phyloP scores from a whole-genome alignment of 345 rosid species.

The Balakata baccata region DNA sequence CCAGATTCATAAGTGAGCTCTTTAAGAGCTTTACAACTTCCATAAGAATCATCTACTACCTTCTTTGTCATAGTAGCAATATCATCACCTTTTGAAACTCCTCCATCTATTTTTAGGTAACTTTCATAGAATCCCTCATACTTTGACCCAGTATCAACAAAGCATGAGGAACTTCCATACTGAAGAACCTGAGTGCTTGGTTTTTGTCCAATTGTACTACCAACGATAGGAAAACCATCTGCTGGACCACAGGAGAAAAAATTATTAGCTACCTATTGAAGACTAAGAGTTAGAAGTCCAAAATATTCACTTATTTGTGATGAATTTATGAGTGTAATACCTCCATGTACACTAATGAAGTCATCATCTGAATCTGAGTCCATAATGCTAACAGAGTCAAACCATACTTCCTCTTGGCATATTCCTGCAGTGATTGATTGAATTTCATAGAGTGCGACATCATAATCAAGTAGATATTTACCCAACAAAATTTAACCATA shows the following conservation, averaged over 20 bases:
- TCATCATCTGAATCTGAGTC: constrained; percentile 86
- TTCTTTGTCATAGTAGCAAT: constrained; percentile 27
- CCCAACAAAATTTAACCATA: neutral
- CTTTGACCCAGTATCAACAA: constrained; percentile 43
- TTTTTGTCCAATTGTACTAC: constrained; percentile 29
- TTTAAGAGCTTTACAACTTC: constrained; percentile 37
- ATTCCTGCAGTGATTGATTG: constrained; percentile 36
- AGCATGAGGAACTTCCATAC: constrained; percentile 43
- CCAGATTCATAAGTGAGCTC: constrained; percentile 27
- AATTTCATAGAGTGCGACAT: neutral
- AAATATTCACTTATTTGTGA: neutral
- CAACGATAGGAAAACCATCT: constrained; percentile 43
- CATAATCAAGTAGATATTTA: neutral
- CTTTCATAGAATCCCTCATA: constrained; percentile 60
- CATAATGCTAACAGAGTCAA: constrained; percentile 64
- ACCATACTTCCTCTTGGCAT: constrained; percentile 78
- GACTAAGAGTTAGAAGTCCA: neutral
- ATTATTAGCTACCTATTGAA: neutral
- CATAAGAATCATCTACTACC: constrained; percentile 35
- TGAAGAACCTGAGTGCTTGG: constrained; percentile 50
- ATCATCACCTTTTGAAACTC: constrained; percentile 18
- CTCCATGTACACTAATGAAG: constrained; percentile 51
- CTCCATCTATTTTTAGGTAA: constrained; percentile 54
- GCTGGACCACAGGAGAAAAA: constrained; percentile 8
- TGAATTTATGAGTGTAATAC: constrained; percentile 17